A percentile compares a stretch with the other conserved stretches of the same genome.
phyloP scores from a whole-genome alignment of 495 filamentous ascomycete species.

The Aspergillus bridgeri region DNA sequence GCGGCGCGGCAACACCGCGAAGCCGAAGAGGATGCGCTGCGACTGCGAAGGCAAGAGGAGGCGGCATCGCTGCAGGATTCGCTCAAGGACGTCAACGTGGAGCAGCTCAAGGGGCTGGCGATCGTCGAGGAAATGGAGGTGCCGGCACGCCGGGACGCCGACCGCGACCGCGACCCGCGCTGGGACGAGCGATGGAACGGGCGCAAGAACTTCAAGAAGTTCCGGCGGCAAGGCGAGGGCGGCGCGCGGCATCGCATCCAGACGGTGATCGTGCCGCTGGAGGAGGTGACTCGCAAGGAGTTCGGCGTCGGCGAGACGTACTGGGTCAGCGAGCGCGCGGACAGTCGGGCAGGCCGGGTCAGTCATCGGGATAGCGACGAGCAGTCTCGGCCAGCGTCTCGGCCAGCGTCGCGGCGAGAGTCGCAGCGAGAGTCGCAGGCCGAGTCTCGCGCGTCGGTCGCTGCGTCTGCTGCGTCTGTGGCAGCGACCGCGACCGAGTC shows the following conservation, averaged over 20 bases:
- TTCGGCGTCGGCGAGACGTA: conserved; percentile 84
- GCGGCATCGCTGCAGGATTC: conserved; percentile 52
- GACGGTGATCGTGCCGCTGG: conserved; percentile 70
- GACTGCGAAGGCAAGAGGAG: conserved; percentile 43
- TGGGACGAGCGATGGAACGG: conserved; percentile 96
- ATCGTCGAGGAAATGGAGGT: conserved; percentile 80
- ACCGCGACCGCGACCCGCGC: conserved; percentile 40
- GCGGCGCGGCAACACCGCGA: conserved; percentile 65
- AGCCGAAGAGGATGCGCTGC: conserved; percentile 57
- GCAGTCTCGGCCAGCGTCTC: neutral
- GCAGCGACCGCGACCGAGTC: neutral
- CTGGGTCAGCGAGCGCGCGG: conserved; percentile 50
- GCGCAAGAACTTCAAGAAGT: conserved; percentile 94
- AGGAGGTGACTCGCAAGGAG: conserved; percentile 73
- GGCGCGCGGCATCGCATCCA: conserved; percentile 41
- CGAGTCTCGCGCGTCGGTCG: too few species aligned
- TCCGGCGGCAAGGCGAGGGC: conserved; percentile 59
- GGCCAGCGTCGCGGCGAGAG: neutral
- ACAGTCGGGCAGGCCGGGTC: conserved; percentile 17
- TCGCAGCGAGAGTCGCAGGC: neutral
- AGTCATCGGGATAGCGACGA: neutral
- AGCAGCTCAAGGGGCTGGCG: conserved; percentile 69
- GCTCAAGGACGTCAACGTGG: conserved; percentile 60
- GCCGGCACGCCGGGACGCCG: conserved; percentile 19
- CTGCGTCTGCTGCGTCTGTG: neutral